A percentile compares a stretch with the other conserved stretches of the same genome.
Evolutionary conservation across 257 asterid species (phyloP).

Genomic region (Salvia splendens): DNA sequence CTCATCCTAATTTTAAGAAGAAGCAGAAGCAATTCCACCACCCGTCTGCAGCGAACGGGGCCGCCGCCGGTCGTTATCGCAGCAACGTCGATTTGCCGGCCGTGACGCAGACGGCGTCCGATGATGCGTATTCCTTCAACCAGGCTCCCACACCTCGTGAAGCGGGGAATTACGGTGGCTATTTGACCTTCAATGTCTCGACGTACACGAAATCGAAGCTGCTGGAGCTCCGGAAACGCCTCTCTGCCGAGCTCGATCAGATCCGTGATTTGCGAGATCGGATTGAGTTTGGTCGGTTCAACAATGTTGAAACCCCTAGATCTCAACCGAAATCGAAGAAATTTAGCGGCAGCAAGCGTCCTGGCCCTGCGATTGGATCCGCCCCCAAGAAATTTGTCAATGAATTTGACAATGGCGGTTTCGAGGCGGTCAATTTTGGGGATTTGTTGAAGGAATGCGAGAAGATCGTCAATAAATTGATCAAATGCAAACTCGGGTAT

Average conservation of each 20-base stretch:
- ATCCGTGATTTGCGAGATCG: constrained; percentile 70
- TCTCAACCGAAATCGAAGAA: constrained; percentile 63
- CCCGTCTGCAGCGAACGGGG: constrained; percentile 52
- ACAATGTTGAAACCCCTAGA: constrained; percentile 51
- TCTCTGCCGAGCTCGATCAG: constrained; percentile 76
- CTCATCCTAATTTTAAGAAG: constrained; percentile 77
- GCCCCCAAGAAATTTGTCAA: constrained; percentile 38
- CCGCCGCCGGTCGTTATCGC: constrained; percentile 33
- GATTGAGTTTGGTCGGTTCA: constrained; percentile 62
- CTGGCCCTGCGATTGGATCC: constrained; percentile 49
- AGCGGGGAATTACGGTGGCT: constrained; percentile 60
- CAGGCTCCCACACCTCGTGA: constrained; percentile 55
- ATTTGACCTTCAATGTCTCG: constrained; percentile 51
- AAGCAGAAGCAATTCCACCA: constrained; percentile 75
- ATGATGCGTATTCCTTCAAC: constrained; percentile 88
- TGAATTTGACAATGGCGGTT: constrained; percentile 40
- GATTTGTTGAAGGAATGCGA: constrained; percentile 67
- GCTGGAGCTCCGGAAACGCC: constrained; percentile 56
- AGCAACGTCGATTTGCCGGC: constrained; percentile 52
- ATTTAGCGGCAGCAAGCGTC: constrained; percentile 46
- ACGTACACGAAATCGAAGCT: constrained; percentile 61
- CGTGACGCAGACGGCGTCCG: constrained; percentile 82
- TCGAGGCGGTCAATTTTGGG: constrained; percentile 42
- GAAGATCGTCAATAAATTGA: constrained; percentile 61
- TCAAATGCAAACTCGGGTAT: constrained; percentile 65